Base-by-base conservation (phyloP, 2,329 filamentous ascomycete species). In the Sclerotiophoma versabilis region DNA sequence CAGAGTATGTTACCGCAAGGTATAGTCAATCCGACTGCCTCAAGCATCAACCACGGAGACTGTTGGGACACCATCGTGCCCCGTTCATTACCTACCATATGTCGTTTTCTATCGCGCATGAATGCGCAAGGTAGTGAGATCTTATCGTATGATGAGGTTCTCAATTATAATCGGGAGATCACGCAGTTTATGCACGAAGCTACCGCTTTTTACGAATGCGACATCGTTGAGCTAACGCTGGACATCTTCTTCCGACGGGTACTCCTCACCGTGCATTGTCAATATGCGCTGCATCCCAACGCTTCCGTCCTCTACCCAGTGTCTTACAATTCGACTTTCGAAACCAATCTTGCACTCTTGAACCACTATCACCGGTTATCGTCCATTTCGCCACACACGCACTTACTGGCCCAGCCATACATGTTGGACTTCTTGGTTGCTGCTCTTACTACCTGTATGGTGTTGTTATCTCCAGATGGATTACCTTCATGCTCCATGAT, bases 301-400 rank as follows among this genome's bases (percentile, higher is more conserved):
- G 68, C 66, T 4, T 52, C 57, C 11, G 37, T 46, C 15, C n/a
- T 61, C 4, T 71, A 65, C 41, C 56, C 66, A 14, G 57, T 60
- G 6, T 71, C 69, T 1, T 73, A 74, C 48, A 72, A 70, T 63
- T 68, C 70, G 17, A 69, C 66, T 17, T 56, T 74, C 7, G 70
- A 71, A 46, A 68, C 61, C 30, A 64, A 65, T 15, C 58, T 74
- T 0, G 69, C 70, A 26, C 50, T 72, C 10, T 63, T 72, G 17
- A 62, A 66, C 2, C 64, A 68, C 41, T 63, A 72, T 19, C 60
- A 66, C 14, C 57, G 63, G 19, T 47, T 72, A 4, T 64, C 54
- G 27, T 63, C 70, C 19, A 38, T 53, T 9, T 50, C 55, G 27
- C 44, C 47, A 5, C 56, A 66, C 19, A 39, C 58, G 2, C 41